A percentile compares a stretch with the other conserved stretches of the same genome.
phyloP scores from a whole-genome alignment of 2,329 filamentous ascomycete species.

The Nigrograna mackinnonii region DNA sequence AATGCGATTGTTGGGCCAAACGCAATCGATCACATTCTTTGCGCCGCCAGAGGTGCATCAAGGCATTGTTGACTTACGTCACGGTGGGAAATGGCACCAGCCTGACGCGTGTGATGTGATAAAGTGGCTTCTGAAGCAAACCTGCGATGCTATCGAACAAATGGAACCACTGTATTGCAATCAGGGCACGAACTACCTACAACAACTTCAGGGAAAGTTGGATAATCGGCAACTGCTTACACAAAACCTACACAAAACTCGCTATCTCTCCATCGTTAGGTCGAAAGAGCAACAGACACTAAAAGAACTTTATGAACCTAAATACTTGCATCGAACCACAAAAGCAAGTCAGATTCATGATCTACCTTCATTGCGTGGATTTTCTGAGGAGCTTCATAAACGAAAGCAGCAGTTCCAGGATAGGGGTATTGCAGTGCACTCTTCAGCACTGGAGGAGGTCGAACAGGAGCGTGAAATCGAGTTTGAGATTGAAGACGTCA shows the following conservation, averaged over 20 bases:
- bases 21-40: slow-evolving; percentile 59
- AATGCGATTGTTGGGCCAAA: slow-evolving; percentile 60
- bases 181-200: slow-evolving; percentile 65
- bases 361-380: slow-evolving; percentile 30
- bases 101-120: slow-evolving; percentile 58
- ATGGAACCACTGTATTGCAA: slow-evolving; percentile 61
- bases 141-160: slow-evolving; percentile 63
- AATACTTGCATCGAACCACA: slow-evolving; percentile 7
- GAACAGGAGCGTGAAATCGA: slow-evolving; percentile 62
- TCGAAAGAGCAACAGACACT: slow-evolving; percentile 62
- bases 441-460: slow-evolving; percentile 62
- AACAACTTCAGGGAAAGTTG: slow-evolving; percentile 54
- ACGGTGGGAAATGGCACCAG: slow-evolving; percentile 22
- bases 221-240: slow-evolving; percentile 48
- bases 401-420: slow-evolving; percentile 46
- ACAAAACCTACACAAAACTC: slow-evolving; percentile 33
- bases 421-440: slow-evolving; percentile 47
- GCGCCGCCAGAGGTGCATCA: slow-evolving; percentile 65
- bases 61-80: slow-evolving; percentile 54
- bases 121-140: slow-evolving; percentile 66
- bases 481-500: slow-evolving; percentile 60
- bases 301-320: slow-evolving; percentile 59
- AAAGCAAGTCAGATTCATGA: slow-evolving; percentile 7
- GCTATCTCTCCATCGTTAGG: slow-evolving; percentile 51
- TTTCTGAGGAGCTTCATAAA: slow-evolving; percentile 40